Conservation (phyloP, 164 flowering plant species). For the Macadamia tetraphylla region DNA sequence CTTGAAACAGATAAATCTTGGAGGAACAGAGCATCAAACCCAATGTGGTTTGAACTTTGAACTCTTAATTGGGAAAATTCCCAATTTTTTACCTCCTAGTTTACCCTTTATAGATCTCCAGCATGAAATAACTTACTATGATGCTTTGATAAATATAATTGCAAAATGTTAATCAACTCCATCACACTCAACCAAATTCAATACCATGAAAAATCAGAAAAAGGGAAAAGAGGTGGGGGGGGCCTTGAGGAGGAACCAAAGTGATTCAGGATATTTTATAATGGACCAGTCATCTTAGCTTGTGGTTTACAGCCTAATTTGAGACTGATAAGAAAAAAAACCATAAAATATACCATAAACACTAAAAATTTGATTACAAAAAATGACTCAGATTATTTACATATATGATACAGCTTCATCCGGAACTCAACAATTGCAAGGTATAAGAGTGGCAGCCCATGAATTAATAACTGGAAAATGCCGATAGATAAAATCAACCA, state of each 20-base stretch:
- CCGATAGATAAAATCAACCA: conserved; percentile 24
- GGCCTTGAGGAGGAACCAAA: background rate
- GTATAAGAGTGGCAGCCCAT: background rate
- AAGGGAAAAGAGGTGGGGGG: too few relatives aligned
- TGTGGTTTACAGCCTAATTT: conserved; percentile 12
- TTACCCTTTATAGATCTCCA: too few relatives aligned
- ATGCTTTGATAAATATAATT: too few relatives aligned
- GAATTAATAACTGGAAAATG: background rate
- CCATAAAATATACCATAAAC: conserved; percentile 11
- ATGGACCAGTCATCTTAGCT: background rate
- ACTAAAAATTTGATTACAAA: conserved; percentile 26
- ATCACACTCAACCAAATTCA: too few relatives aligned
- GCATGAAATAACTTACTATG: too few relatives aligned
- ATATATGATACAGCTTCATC: conserved; percentile 13
- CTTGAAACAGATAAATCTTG: too few relatives aligned
- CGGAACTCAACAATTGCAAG: conserved; percentile 1
- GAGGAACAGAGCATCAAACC: too few relatives aligned
- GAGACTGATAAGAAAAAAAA: background rate
- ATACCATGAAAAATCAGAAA: too few relatives aligned
- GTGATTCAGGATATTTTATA: conserved; percentile 8
- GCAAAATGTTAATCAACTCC: too few relatives aligned
- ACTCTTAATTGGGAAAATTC: too few relatives aligned
- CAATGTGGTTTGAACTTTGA: too few relatives aligned
- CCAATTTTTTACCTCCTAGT: too few relatives aligned
- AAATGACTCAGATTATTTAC: conserved; percentile 28